These are phyloP conservation scores for Musa acuminata DNA, from an alignment of 176 grass and related monocot genomes.

Conservation along the genomic window DNA sequence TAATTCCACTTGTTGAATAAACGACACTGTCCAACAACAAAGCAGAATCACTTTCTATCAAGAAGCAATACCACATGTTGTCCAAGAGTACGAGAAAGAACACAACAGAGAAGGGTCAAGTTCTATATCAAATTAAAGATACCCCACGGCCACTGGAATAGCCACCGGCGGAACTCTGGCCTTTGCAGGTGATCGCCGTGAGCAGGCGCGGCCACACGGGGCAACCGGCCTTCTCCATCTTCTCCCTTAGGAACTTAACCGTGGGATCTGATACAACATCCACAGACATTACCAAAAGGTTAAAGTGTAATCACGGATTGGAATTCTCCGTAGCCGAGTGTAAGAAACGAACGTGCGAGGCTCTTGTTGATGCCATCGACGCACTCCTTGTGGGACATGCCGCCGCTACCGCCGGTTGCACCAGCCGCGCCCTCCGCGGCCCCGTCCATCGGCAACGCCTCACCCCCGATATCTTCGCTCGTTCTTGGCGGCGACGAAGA, in stretches of 20 bases:
- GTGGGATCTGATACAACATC: slow-evolving; percentile 48
- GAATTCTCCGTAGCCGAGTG: not conserved
- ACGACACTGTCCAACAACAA: no score
- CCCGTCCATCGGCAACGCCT: not conserved
- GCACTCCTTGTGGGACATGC: slow-evolving; percentile 59
- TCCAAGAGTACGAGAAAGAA: not conserved
- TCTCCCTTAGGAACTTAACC: slow-evolving; percentile 61
- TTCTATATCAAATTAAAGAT: not conserved
- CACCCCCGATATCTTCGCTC: not conserved
- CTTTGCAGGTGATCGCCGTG: slow-evolving; percentile 26
- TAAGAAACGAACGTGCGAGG: slow-evolving; percentile 32
- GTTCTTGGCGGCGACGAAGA: not conserved
- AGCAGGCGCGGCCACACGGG: slow-evolving; percentile 45
- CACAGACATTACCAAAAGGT: slow-evolving; percentile 1
- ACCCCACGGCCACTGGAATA: slow-evolving; percentile 41
- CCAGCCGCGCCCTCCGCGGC: slow-evolving; percentile 3
- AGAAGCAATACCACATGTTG: not conserved
- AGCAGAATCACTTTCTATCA: no score
- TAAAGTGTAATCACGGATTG: not conserved
- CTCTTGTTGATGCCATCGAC: slow-evolving; percentile 36
- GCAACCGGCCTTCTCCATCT: slow-evolving; percentile 65
- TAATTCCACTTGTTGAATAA: no score
- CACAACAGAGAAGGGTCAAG: not conserved
- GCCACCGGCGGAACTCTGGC: slow-evolving; percentile 27
- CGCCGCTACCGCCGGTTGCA: slow-evolving; percentile 4